Conservation (phyloP, 768 basidiomycete species). For the Lyophyllum shimeji region DNA sequence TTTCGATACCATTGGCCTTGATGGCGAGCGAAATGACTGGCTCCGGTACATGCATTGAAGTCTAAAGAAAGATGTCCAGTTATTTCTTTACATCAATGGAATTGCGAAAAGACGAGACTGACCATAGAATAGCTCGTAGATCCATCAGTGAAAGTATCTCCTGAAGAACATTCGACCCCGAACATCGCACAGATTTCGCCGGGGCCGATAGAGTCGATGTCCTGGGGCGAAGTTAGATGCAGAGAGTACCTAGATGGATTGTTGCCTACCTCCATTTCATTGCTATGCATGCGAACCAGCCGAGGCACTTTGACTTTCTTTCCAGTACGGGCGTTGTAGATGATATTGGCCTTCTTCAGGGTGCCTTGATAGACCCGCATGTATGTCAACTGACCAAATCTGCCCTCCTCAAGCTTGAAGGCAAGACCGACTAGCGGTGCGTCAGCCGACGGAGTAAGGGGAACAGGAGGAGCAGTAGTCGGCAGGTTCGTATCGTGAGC, state of each 20-base stretch:
- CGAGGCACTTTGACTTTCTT: conserved; percentile 98
- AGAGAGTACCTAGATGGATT: not conserved
- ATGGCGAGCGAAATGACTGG: conserved; percentile 96
- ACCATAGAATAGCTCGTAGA: conserved; percentile 93
- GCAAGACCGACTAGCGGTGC: conserved; percentile 92
- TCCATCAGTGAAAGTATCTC: conserved; percentile 96
- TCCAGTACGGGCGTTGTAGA: conserved; percentile 91
- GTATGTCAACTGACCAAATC: conserved; percentile 96
- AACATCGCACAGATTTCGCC: conserved; percentile 99
- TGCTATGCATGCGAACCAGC: conserved; percentile 95
- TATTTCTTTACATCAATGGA: not conserved
- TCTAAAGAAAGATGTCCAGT: conserved; percentile 45
- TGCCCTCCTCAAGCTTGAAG: conserved; percentile 98
- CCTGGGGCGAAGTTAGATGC: conserved; percentile 43
- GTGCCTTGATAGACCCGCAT: conserved; percentile 98
- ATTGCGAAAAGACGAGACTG: conserved; percentile 18
- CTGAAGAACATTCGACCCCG: conserved; percentile 96
- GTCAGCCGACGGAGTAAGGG: conserved; percentile 77
- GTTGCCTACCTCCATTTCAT: conserved; percentile 91
- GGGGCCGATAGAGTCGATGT: conserved; percentile 90
- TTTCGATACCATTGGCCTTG: conserved; percentile 88
- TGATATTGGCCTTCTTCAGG: conserved; percentile 79
- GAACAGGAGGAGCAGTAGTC: conserved; percentile 62
- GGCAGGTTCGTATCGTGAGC: conserved; percentile 84
- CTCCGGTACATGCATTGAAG: conserved; percentile 98